Conservation (phyloP, 306 rosid species). For the Rosa multiflora region DNA sequence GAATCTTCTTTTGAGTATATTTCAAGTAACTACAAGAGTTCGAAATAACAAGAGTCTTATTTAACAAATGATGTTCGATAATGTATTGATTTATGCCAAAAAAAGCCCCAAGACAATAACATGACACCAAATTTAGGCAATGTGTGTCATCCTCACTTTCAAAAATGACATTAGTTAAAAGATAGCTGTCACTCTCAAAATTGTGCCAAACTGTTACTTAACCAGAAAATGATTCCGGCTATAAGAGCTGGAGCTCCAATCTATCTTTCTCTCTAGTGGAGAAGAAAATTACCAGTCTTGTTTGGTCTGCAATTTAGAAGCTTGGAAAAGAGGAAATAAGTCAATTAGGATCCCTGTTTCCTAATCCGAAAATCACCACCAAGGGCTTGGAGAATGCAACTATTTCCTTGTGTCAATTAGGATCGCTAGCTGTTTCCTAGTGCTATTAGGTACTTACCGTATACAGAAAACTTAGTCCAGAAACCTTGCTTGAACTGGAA, state of each 20-base stretch:
- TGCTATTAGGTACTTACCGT: too few species aligned
- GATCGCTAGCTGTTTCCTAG: background rate
- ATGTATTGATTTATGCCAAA: background rate
- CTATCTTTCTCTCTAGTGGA: background rate
- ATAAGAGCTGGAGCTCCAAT: background rate
- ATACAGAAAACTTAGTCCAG: too few species aligned
- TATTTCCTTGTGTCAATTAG: background rate
- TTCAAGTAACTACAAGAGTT: background rate
- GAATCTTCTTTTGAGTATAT: background rate
- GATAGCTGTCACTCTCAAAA: background rate
- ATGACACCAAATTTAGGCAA: background rate
- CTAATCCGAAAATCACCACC: background rate
- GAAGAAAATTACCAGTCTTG: background rate
- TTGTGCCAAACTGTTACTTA: background rate
- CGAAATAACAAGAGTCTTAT: too few species aligned
- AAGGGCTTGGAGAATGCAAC: background rate
- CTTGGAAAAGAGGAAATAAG: too few species aligned
- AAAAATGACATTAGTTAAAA: background rate
- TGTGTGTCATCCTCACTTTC: background rate
- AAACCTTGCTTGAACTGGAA: background rate
- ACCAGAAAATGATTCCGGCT: background rate
- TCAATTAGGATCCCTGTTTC: too few species aligned
- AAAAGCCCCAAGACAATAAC: background rate
- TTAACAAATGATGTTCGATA: too few species aligned
- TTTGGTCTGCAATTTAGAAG: background rate